Base-by-base conservation (phyloP, 805 yeast species). In the Peterozyma toletana region DNA sequence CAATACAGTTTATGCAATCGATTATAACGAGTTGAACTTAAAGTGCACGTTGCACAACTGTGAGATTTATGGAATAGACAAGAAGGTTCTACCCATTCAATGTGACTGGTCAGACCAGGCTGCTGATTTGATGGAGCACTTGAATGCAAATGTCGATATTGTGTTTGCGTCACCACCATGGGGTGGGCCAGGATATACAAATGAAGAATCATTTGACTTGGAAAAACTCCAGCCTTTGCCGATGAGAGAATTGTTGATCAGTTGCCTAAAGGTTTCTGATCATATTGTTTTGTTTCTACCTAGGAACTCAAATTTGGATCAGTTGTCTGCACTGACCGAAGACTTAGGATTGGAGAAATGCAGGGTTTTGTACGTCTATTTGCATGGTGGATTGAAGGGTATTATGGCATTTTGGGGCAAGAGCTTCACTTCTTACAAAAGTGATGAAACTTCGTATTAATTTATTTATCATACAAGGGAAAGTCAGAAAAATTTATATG, bases 161-260 rank as follows among this genome's bases (percentile, higher is more conserved):
- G 68, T 78, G 9, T 86, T 83, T 62, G 72, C 78, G n/a, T 83
- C 91, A 1, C 95, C 95, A 1, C 95, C 95, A 0, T 86, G 95
- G 95, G 95, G 93, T 31, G 95, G 96, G 0, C 84, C 87, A 0
- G 56, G 61, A 2, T 86, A 86, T 58, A 61, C 64, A 40, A 53
- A 59, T 18, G 50, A 60, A n/a, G 57, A 58, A 0, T 48, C 51
- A 2, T 82, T 73, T 58, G 80, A 81, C 50, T 57, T 82, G 17
- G 60, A 62, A 34, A 47, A 57, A 9, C 47, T 75, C 50, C 51
- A 59, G 38, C 89, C 89, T 0, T 58, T 80, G 37, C 62, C 68
- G 2, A 48, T 83, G 9, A 64, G 68, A 16, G 58, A 62, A 30
- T 55, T 83, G 7, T 57, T 82, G 27, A 39, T 40, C n/a, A 70